Evolutionary conservation across 768 basidiomycete genomes (phyloP).

Genomic region (Boletus insuetus): DNA sequence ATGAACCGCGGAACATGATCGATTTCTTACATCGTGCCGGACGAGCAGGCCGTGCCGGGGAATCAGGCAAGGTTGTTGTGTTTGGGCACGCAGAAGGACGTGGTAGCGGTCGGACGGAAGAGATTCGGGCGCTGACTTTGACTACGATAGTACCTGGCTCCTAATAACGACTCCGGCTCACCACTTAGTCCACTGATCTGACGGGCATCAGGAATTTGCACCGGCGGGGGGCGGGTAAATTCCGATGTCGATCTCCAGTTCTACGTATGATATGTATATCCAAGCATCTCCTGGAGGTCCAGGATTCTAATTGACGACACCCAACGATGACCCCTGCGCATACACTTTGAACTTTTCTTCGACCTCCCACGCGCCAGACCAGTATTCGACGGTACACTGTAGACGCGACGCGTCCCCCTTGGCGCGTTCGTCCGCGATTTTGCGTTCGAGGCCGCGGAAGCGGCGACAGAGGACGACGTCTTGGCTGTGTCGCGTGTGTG

Average conservation of each 20-base stretch:
- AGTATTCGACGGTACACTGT: constrained; percentile 71
- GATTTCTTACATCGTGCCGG: constrained; percentile 94
- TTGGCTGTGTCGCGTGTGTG: constrained; percentile 45
- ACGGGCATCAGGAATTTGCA: no score
- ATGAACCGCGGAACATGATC: constrained; percentile 84
- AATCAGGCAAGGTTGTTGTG: constrained; percentile 66
- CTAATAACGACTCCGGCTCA: not conserved
- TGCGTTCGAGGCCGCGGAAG: constrained; percentile 72
- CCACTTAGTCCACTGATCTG: not conserved
- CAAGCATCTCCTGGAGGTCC: no score
- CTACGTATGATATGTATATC: no score
- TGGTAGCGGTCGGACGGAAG: constrained; percentile 51
- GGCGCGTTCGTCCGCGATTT: constrained; percentile 61
- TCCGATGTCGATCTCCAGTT: no score
- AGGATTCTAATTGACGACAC: not conserved
- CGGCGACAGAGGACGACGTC: constrained; percentile 82
- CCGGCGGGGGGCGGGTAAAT: no score
- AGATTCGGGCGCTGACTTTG: constrained; percentile 41
- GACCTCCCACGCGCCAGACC: constrained; percentile 96
- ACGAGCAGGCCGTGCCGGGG: constrained; percentile 72
- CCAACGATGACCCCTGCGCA: constrained; percentile 1
- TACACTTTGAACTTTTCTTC: constrained; percentile 68
- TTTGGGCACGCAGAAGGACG: constrained; percentile 71
- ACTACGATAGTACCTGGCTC: not conserved
- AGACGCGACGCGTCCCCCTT: constrained; percentile 57